phyloP scores from a whole-genome alignment of 345 rosid species.

The Citrus sp. region DNA sequence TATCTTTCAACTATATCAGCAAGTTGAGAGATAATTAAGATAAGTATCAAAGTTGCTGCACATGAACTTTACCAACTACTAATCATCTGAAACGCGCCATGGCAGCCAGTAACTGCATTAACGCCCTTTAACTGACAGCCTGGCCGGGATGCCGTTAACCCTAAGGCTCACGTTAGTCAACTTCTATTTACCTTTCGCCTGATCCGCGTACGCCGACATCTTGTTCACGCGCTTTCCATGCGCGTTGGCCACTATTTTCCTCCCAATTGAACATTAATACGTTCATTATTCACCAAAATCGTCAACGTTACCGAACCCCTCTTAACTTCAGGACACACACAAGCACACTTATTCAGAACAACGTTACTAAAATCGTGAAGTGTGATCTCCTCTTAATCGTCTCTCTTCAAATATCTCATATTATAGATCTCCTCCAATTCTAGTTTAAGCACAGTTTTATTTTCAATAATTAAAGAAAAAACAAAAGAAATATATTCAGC shows the following conservation, averaged over 20 bases:
- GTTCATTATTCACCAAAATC: neutral
- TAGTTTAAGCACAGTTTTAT: neutral
- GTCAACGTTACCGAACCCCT: slow-evolving; percentile 4
- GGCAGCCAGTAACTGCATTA: neutral
- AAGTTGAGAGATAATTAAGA: neutral
- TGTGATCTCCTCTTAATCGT: neutral
- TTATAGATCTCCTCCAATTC: neutral
- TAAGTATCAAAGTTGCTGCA: neutral
- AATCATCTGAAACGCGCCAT: neutral
- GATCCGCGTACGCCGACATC: neutral
- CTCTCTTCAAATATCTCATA: neutral
- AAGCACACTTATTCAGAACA: no score
- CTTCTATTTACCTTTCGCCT: neutral
- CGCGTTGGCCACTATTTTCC: neutral
- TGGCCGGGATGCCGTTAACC: neutral
- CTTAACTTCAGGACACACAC: neutral
- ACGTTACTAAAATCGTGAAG: neutral
- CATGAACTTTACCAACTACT: neutral
- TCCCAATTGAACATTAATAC: neutral
- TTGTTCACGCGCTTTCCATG: neutral
- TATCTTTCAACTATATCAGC: neutral
- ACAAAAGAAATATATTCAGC: neutral
- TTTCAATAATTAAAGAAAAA: neutral
- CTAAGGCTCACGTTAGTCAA: neutral
- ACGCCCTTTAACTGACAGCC: neutral